Conservation (phyloP, 2,329 filamentous ascomycete species). For the Monosporascus sp. region DNA sequence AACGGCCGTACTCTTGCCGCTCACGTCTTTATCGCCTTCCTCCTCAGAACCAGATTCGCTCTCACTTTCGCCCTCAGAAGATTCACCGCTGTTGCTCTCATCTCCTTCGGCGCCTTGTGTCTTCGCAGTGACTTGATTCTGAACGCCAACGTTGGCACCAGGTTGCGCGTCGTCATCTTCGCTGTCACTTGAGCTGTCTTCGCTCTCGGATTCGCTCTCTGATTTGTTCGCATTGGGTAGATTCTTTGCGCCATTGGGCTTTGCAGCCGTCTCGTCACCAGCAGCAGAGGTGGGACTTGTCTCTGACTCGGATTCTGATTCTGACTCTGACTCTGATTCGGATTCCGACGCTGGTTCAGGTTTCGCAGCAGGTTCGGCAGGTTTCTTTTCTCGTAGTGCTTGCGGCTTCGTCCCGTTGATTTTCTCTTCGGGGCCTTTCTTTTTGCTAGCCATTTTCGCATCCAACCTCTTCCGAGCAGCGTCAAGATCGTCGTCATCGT, state of each 20-base stretch:
- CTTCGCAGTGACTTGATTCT: not conserved
- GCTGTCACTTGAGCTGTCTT: conserved; percentile 28
- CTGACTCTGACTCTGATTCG: conserved; percentile 3
- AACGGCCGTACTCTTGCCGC: conserved; percentile 8
- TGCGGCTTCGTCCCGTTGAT: conserved; percentile 13
- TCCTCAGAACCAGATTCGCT: not conserved
- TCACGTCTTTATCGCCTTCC: not conserved
- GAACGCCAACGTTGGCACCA: not conserved
- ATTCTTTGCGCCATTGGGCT: conserved; percentile 18
- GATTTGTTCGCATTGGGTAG: conserved; percentile 5
- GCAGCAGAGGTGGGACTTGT: conserved; percentile 10
- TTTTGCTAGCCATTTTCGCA: conserved; percentile 23
- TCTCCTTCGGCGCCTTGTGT: conserved; percentile 2
- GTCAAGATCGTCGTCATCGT: conserved; percentile 24
- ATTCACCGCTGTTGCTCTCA: conserved; percentile 5
- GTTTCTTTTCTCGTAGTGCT: conserved; percentile 15
- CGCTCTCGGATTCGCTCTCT: conserved; percentile 16
- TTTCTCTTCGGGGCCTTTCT: conserved; percentile 18
- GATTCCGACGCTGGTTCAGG: conserved; percentile 7
- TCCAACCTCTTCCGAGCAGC: conserved; percentile 28
- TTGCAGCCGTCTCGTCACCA: conserved; percentile 9
- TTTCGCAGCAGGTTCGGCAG: conserved; percentile 7
- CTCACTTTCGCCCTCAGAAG: conserved; percentile 7
- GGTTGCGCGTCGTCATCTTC: conserved; percentile 29
- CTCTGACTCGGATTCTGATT: conserved; percentile 10